phyloP scores from a whole-genome alignment of 208 protist genomes.

The Leishmania braziliensis region DNA sequence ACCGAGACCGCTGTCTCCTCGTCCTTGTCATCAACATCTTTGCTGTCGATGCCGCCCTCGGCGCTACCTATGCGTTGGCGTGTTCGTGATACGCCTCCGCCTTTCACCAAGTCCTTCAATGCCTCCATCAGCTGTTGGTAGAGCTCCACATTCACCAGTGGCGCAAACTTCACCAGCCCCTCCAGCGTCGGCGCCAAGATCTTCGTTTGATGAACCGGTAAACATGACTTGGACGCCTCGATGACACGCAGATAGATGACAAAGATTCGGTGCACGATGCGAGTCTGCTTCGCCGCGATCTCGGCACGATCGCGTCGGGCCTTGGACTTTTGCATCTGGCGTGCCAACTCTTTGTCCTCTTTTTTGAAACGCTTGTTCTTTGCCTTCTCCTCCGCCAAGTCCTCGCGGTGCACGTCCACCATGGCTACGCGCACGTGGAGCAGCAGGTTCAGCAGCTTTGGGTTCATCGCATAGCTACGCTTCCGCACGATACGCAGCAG shows the following conservation, averaged over 20 bases:
- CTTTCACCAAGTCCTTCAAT: constrained; percentile 86
- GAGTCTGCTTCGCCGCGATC: constrained; percentile 85
- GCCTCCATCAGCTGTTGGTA: constrained; percentile 89
- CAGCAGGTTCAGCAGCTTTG: constrained; percentile 86
- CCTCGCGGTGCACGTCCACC: constrained; percentile 89
- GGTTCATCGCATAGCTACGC: constrained; percentile 92
- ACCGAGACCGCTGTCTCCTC: constrained; percentile 65
- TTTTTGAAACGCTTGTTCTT: constrained; percentile 92
- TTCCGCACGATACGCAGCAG: constrained; percentile 90
- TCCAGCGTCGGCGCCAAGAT: constrained; percentile 90
- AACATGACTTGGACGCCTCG: constrained; percentile 85
- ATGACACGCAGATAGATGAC: constrained; percentile 92
- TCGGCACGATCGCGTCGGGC: constrained; percentile 85
- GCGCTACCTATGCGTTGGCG: background rate
- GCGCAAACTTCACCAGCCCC: constrained; percentile 91
- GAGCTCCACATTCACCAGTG: constrained; percentile 89
- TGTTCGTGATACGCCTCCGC: constrained; percentile 6
- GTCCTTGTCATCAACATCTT: constrained; percentile 5
- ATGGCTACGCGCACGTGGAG: constrained; percentile 93
- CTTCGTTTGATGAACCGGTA: constrained; percentile 83
- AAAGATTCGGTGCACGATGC: constrained; percentile 90
- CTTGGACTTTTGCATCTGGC: constrained; percentile 92
- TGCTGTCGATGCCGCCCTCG: constrained; percentile 3
- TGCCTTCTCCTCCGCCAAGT: constrained; percentile 90
- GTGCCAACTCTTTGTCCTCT: constrained; percentile 92